These are phyloP conservation scores for Turritis glabra DNA, from an alignment of 345 rosid genomes.

Conservation along the genomic window DNA sequence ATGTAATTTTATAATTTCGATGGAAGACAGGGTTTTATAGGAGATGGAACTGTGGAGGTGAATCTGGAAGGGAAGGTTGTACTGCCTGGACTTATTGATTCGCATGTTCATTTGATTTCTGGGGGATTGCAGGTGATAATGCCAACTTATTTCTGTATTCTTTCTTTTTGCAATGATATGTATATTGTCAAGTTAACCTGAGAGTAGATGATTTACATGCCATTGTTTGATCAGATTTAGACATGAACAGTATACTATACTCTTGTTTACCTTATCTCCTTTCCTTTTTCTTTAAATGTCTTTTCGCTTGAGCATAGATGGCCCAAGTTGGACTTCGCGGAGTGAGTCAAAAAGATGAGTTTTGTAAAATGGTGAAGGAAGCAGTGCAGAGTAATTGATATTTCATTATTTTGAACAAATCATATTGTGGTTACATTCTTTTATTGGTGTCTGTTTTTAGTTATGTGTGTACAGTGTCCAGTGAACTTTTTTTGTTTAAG, in stretches of 20 bases:
- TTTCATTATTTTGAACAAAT: not conserved
- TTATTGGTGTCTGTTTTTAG: slow-evolving; percentile 10
- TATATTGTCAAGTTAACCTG: not conserved
- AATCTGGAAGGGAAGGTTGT: slow-evolving; percentile 77
- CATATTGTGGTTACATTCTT: not conserved
- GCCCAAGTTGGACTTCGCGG: slow-evolving; percentile 61
- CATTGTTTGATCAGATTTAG: slow-evolving; percentile 1
- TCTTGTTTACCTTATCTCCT: not conserved
- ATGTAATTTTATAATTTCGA: not conserved
- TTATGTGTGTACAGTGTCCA: not conserved
- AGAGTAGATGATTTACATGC: not conserved
- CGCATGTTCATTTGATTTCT: slow-evolving; percentile 75
- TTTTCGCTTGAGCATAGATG: slow-evolving; percentile 49
- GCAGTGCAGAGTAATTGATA: slow-evolving; percentile 53
- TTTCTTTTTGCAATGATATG: not conserved
- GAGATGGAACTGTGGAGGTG: slow-evolving; percentile 56
- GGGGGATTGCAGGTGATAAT: slow-evolving; percentile 80
- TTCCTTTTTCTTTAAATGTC: not conserved
- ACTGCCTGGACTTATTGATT: slow-evolving; percentile 92
- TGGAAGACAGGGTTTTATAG: slow-evolving; percentile 57
- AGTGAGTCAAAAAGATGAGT: slow-evolving; percentile 61
- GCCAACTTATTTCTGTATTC: not conserved
- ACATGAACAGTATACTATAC: not conserved
- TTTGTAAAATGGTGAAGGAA: slow-evolving; percentile 70
- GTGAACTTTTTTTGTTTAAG: not conserved